A percentile compares a stretch with the other conserved stretches of the same genome.
phyloP scores from a whole-genome alignment of 768 basidiomycete species.

The Boletus subparvulus region DNA sequence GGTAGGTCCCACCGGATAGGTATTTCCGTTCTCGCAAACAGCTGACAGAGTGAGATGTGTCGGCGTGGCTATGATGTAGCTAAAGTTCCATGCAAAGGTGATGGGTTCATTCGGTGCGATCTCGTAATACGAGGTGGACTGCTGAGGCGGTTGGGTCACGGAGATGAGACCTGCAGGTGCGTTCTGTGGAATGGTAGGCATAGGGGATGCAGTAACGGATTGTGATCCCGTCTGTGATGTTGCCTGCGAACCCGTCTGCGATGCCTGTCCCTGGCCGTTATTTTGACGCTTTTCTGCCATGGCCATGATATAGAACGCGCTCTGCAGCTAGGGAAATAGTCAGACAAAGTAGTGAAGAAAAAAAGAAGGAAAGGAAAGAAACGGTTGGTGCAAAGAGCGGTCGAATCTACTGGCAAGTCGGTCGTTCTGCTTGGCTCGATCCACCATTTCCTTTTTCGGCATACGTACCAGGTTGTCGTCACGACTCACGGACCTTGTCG shows the following conservation, averaged over 20 bases:
- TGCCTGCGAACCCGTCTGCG: conserved; percentile 7
- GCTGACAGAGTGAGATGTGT: conserved; percentile 57
- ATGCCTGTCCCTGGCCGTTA: neutral
- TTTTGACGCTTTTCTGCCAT: conserved; percentile 10
- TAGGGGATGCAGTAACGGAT: conserved; percentile 3
- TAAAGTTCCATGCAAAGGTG: conserved; percentile 92
- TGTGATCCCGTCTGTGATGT: conserved; percentile 8
- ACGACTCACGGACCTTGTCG: neutral
- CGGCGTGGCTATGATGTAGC: conserved; percentile 67
- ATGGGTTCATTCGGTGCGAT: conserved; percentile 70
- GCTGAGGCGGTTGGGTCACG: conserved; percentile 79
- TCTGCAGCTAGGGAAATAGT: too few relatives aligned
- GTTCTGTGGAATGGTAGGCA: conserved; percentile 45
- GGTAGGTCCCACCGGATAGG: conserved; percentile 63
- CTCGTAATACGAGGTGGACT: conserved; percentile 85
- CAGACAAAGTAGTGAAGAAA: neutral
- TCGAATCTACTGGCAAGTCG: neutral
- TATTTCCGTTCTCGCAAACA: conserved; percentile 60
- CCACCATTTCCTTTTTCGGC: conserved; percentile 1
- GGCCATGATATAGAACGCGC: neutral
- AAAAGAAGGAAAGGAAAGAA: neutral
- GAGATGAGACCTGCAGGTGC: conserved; percentile 64
- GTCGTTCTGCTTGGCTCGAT: neutral
- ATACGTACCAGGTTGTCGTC: neutral
- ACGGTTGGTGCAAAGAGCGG: neutral